Evolutionary conservation across 1,284 basidiomycete genomes (phyloP).

Genomic region (Moniliella sp.): DNA sequence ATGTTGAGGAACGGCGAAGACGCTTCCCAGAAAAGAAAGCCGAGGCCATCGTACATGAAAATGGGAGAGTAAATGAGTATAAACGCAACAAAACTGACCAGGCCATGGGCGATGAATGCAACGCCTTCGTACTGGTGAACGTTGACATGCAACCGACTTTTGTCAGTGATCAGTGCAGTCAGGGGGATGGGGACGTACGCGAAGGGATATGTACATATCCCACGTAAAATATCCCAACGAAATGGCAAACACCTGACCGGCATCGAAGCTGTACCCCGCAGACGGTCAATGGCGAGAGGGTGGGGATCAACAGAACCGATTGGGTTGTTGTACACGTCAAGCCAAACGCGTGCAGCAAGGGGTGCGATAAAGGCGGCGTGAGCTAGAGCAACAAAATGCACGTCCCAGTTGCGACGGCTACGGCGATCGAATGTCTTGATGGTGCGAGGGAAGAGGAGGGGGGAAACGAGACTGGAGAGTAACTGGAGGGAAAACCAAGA

Average conservation of each 20-base stretch:
- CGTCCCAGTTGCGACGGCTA: conserved; percentile 31
- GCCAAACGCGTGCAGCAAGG: conserved; percentile 13
- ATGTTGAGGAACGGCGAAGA: conserved; percentile 33
- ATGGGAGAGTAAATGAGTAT: conserved; percentile 27
- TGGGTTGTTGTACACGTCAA: conserved; percentile 9
- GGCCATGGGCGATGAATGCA: conserved; percentile 34
- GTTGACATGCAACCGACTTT: neutral
- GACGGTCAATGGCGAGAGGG: conserved; percentile 14
- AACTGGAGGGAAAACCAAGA: conserved; percentile 28
- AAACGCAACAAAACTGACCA: conserved; percentile 27
- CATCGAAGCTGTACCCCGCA: conserved; percentile 23
- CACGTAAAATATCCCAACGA: conserved; percentile 27
- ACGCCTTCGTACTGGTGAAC: conserved; percentile 22
- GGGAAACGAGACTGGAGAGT: conserved; percentile 19
- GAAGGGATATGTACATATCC: conserved; percentile 27
- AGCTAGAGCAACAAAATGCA: conserved; percentile 29
- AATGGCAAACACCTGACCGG: conserved; percentile 20
- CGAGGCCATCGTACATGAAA: conserved; percentile 33
- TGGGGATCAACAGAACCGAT: conserved; percentile 7
- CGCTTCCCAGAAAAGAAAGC: conserved; percentile 33
- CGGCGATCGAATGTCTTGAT: conserved; percentile 18
- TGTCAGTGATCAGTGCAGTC: conserved; percentile 1
- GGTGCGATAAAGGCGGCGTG: conserved; percentile 22
- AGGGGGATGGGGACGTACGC: conserved; percentile 1
- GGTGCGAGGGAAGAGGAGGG: conserved; percentile 22